phyloP scores from a whole-genome alignment of 208 protist genomes.

The Angomonas deanei region DNA sequence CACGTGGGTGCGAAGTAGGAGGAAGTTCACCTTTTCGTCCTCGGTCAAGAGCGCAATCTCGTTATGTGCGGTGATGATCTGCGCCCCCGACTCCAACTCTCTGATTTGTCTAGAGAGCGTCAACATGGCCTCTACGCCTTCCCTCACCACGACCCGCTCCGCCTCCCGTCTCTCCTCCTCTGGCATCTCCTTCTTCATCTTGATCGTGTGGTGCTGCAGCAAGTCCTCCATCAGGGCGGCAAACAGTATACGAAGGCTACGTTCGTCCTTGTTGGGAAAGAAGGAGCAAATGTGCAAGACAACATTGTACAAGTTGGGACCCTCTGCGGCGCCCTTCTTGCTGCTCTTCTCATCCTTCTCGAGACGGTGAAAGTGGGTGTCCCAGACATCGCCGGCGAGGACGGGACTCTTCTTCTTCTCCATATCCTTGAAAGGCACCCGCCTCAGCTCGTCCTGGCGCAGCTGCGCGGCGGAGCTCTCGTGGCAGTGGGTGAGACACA shows the following conservation, averaged over 20 bases:
- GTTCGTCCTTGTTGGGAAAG: conserved; percentile 31
- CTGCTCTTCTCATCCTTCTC: background rate
- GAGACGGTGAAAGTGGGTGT: background rate
- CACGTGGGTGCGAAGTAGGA: conserved; percentile 22
- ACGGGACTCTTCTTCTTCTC: background rate
- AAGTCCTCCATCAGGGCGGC: conserved; percentile 25
- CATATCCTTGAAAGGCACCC: background rate
- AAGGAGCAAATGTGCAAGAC: conserved; percentile 27
- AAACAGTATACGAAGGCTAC: conserved; percentile 18
- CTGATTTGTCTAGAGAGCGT: background rate
- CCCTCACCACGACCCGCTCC: conserved; percentile 16
- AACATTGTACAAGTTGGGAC: conserved; percentile 19
- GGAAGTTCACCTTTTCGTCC: background rate
- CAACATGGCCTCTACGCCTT: background rate
- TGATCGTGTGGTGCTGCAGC: conserved; percentile 14
- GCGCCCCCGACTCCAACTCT: background rate
- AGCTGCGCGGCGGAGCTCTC: background rate
- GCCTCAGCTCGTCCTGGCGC: conserved; percentile 6
- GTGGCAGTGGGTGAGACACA: conserved; percentile 7
- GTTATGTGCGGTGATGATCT: background rate
- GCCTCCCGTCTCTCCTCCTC: conserved; percentile 18
- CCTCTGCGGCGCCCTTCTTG: background rate
- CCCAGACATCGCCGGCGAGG: background rate
- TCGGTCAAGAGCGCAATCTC: background rate
- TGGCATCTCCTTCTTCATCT: conserved; percentile 1